Evolutionary conservation across 2,329 filamentous ascomycete species (phyloP).

Genomic region (Trichoderma simmonsii): DNA sequence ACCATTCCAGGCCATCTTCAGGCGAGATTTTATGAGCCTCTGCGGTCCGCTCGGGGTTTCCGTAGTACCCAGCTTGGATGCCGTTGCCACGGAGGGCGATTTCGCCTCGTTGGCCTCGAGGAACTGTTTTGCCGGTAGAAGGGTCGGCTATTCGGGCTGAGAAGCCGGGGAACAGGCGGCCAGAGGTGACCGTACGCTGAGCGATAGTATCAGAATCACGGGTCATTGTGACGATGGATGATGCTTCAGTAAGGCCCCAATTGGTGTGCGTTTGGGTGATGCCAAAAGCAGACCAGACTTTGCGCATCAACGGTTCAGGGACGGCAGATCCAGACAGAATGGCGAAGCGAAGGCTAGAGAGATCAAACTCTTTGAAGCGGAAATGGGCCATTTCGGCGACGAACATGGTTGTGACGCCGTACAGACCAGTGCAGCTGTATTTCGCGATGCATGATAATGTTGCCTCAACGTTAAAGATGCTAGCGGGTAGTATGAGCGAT

Average conservation of each 20-base stretch:
- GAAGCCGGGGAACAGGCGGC: slow-evolving; percentile 6
- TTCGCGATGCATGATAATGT: not conserved
- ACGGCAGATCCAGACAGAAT: not conserved
- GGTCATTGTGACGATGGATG: slow-evolving; percentile 8
- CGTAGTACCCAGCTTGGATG: slow-evolving; percentile 5
- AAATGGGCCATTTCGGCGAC: slow-evolving; percentile 4
- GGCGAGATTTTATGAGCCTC: not conserved
- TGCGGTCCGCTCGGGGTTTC: not conserved
- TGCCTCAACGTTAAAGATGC: not conserved
- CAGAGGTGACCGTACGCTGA: not conserved
- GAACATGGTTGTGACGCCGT: slow-evolving; percentile 11
- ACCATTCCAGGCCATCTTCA: slow-evolving; percentile 51
- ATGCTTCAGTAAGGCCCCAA: not conserved
- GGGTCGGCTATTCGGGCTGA: not conserved
- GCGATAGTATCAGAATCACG: not conserved
- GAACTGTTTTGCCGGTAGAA: not conserved
- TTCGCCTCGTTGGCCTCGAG: slow-evolving; percentile 2
- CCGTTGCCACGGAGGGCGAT: slow-evolving; percentile 5
- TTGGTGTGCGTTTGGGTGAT: slow-evolving; percentile 5
- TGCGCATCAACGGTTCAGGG: slow-evolving; percentile 2
- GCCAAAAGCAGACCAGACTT: not conserved
- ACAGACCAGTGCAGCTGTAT: not conserved
- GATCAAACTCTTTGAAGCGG: not conserved
- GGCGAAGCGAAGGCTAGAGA: not conserved
- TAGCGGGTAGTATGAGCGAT: not conserved